Evolutionary conservation across 108 stramenopile species (phyloP), one percentile per base, ranked within the genome.

Genomic region (Cyclotella atomus): DNA sequence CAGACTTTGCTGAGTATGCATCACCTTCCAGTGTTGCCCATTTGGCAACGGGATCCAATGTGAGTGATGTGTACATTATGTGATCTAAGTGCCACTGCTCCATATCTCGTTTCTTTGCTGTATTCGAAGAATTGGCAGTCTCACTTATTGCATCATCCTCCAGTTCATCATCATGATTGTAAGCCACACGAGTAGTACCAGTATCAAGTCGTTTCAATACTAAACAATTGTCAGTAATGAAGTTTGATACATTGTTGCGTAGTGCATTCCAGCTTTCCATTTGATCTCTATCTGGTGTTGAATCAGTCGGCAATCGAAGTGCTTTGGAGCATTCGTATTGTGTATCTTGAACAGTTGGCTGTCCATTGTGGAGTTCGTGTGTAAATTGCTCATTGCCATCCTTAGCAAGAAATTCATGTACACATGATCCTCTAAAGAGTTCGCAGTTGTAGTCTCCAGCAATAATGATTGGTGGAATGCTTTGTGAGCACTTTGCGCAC

Each of bases 381-480:
- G 16, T 69, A 49, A 2, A 0, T 4, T 52, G 47, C 24, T 71
- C 36, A 16, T 59, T 35, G 47, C 20, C 38, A 52, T 61, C 30
- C 34, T 60, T 32, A 33, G 36, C 46, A 2, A 85, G 68, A 61
- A 81, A 80, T 43, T 72, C 82, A 55, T 53, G 19, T 24, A 85
- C 50, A 44, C 82, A 83, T 2, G 82, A 83, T 38, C 85, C 85
- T 24, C 24, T 47, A 23, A 68, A 47, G 24, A 85, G 44, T 67
- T 85, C 85, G 50, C 65, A 70, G 59, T 85, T 85, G 69, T 49
- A 83, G 65, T 85, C 85, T 60, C 85, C 85, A 8, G 82, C 85
- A 46, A 85, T 83, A 24, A 85, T 76, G 6, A 59, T 43, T 24
- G 75, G 64, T 14, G 75, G 71, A n/a, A 45, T 17, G 14, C 35